Percentiles rank a stretch among this genome's conserved stretches.
phyloP scores from a whole-genome alignment of 176 grass and related monocot genomes.

The Hordeum marinum region DNA sequence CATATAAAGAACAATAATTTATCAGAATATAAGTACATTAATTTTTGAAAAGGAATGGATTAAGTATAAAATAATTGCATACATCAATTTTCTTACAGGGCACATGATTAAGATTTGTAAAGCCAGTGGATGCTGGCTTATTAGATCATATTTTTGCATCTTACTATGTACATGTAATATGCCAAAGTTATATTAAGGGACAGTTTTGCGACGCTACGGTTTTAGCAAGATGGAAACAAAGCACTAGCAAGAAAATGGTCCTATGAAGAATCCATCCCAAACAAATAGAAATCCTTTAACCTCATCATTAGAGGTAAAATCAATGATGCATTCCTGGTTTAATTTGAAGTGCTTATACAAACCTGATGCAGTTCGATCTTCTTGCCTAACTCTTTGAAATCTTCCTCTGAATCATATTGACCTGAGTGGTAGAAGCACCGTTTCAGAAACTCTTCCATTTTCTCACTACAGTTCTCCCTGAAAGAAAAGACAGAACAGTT shows the following conservation, averaged over 20 bases:
- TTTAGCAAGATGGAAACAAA: neutral
- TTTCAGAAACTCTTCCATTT: slow-evolving; percentile 94
- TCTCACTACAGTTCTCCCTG: slow-evolving; percentile 93
- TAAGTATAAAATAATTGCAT: neutral
- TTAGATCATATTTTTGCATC: neutral
- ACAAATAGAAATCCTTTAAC: neutral
- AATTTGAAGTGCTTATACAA: slow-evolving; percentile 17
- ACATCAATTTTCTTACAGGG: neutral
- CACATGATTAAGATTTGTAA: neutral
- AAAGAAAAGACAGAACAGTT: slow-evolving; percentile 15
- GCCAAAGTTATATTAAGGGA: neutral
- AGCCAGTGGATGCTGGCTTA: neutral
- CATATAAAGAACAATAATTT: slow-evolving; percentile 17
- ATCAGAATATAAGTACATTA: neutral
- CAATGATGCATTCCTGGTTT: neutral
- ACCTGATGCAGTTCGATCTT: slow-evolving; percentile 91
- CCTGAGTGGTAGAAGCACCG: slow-evolving; percentile 99
- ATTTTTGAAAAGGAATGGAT: neutral
- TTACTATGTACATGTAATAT: neutral
- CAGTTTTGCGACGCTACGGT: neutral
- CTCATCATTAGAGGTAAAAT: neutral
- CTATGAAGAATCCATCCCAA: neutral
- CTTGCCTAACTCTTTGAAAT: slow-evolving; percentile 80
- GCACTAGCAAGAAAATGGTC: neutral
- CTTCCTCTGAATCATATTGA: slow-evolving; percentile 79